Base-by-base conservation (phyloP, 2,329 filamentous ascomycete genomes). In the Aspergillus sp. region DNA sequence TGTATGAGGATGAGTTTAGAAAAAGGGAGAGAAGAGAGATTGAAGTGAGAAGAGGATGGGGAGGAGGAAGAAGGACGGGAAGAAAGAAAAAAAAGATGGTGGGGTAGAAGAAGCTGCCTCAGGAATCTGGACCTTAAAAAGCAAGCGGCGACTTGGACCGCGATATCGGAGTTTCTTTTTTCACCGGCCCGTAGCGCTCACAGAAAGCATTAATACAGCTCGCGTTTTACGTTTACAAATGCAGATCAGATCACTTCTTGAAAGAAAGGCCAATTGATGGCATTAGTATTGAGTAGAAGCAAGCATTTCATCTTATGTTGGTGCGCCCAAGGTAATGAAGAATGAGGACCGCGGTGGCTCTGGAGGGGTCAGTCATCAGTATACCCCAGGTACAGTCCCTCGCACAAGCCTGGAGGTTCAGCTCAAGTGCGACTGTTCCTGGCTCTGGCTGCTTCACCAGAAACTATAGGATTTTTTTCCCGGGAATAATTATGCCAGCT, bases 271-370 rank as follows among this genome's bases (percentile, higher is more conserved):
- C 34, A 41, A 46, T 17, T 50, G 31, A 25, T 48, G 19, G 17
- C 23, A 47, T 34, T 22, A 19, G 2, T 19, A 48, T 28, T 28
- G 25, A 22, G 34, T 15, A 38, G 13, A 15, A 7, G 3, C 3
- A 55, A 31, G 6, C 19, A 17, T 38, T 58, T 34, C 13, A 15
- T 7, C 23, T 25, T 48, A 41, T 23, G 46, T 4, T 56, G 30
- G 30, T 45, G 34, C 19, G 9, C 46, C 23, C 45, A 6, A 11
- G 30, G 31, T 8, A 45, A 28, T 28, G 25, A 28, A 7, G 19
- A 7, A 46, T 61, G 63, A 48, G 63, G 63, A 65, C 63, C 63
- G 57, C 52, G 60, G 63, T 60, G 60, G 63, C 57, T 28, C 11
- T 45, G 51, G 62, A 62, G 62, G 62, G 60, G 62, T 56, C 34